phyloP scores from a whole-genome alignment of 1,139 yeast genomes.

The Protomyces inundatus region DNA sequence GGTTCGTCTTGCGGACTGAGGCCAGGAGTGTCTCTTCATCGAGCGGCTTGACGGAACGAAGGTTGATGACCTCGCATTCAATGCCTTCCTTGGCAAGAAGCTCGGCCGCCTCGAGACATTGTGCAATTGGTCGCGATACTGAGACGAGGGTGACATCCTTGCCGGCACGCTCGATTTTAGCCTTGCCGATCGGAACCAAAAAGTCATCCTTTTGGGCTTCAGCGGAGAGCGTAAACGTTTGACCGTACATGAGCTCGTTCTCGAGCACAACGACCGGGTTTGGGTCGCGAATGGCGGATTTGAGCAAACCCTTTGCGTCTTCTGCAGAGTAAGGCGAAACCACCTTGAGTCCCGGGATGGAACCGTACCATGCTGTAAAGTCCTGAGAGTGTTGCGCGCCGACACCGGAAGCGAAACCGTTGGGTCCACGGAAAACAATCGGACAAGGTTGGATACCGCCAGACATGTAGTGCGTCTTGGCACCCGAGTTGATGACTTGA shows the following conservation, averaged over 20 bases:
- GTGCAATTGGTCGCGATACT: conserved; percentile 84
- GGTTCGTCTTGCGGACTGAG: conserved; percentile 94
- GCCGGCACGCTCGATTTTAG: conserved; percentile 92
- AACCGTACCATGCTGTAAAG: conserved; percentile 95
- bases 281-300: conserved; percentile 97
- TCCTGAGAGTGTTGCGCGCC: conserved; percentile 99
- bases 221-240: conserved; percentile 80
- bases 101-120: conserved; percentile 87
- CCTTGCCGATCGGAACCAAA: conserved; percentile 88
- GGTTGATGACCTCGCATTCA: conserved; percentile 86
- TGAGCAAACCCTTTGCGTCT: conserved; percentile 91
- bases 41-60: conserved; percentile 95
- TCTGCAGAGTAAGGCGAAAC: conserved; percentile 92
- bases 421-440: conserved; percentile 97
- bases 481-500: conserved; percentile 96
- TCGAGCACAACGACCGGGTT: conserved; percentile 95
- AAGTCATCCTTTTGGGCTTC: conserved; percentile 85
- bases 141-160: conserved; percentile 82
- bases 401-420: conserved; percentile 99
- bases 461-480: conserved; percentile 97
- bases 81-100: conserved; percentile 77
- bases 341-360: conserved; percentile 96
- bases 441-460: conserved; percentile 98
- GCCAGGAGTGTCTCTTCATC: conserved; percentile 81
- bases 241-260: conserved; percentile 93